Percentiles rank a stretch among this genome's conserved stretches.
Evolutionary conservation across 2,329 filamentous ascomycete genomes (phyloP).

Genomic region (Ophiostoma sp.): DNA sequence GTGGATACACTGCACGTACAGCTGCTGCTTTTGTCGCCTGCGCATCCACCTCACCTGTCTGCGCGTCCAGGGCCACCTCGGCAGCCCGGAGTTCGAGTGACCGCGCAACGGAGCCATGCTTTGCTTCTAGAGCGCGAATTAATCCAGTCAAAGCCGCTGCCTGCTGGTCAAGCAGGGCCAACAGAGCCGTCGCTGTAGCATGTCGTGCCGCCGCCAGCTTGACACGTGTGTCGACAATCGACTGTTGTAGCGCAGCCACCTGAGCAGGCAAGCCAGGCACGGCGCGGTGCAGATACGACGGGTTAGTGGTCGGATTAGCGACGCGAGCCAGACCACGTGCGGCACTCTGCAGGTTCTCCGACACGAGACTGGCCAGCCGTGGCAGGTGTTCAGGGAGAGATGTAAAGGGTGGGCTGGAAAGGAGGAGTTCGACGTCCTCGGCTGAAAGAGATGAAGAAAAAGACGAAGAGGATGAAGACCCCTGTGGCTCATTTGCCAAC

Average conservation of each 20-base stretch:
- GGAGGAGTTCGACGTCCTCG: conserved; percentile 45
- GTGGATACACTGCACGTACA: conserved; percentile 47
- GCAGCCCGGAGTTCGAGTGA: conserved; percentile 53
- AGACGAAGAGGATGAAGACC: background rate
- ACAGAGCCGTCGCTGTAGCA: conserved; percentile 41
- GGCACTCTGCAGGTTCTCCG: conserved; percentile 50
- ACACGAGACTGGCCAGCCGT: conserved; percentile 49
- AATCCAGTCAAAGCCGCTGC: conserved; percentile 45
- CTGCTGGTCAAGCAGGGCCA: conserved; percentile 44
- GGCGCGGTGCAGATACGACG: conserved; percentile 59
- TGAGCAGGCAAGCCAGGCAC: conserved; percentile 51
- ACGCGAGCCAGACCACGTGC: conserved; percentile 52
- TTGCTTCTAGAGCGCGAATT: conserved; percentile 54
- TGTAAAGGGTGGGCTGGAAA: conserved; percentile 52
- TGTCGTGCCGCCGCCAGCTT: conserved; percentile 44
- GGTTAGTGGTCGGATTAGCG: conserved; percentile 51
- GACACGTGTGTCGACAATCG: conserved; percentile 36
- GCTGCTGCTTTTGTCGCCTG: conserved; percentile 40
- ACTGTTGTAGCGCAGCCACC: conserved; percentile 41
- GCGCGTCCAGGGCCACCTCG: conserved; percentile 47
- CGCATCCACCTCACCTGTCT: conserved; percentile 43
- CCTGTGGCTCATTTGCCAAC: background rate
- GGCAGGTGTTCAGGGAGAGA: conserved; percentile 51
- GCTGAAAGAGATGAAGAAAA: conserved; percentile 35
- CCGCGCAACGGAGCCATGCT: conserved; percentile 54